Evolutionary conservation across 2,329 filamentous ascomycete species (phyloP).

Genomic region (Beauveria sp.): DNA sequence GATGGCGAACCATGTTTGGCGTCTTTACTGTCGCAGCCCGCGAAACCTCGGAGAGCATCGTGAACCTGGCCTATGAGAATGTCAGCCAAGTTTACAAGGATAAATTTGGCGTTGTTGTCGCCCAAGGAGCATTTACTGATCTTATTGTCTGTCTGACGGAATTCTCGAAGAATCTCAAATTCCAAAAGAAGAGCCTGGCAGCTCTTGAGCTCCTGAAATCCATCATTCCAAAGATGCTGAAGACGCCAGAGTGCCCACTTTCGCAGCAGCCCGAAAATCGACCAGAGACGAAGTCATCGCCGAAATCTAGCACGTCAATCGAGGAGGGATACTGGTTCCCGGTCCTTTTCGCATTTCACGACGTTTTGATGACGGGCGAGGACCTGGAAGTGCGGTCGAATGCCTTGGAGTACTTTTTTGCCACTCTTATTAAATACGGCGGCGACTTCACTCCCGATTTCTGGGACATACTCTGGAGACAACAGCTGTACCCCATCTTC

Average conservation of each 20-base stretch:
- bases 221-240: constrained; percentile 88
- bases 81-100: constrained; percentile 93
- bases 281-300: constrained; percentile 20
- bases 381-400: constrained; percentile 89
- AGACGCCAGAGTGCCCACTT: constrained; percentile 88
- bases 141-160: constrained; percentile 93
- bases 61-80: constrained; percentile 94
- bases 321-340: constrained; percentile 99
- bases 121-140: constrained; percentile 93
- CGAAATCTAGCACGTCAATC: constrained; percentile 72
- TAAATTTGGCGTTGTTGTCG: constrained; percentile 90
- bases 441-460: constrained; percentile 89
- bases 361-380: constrained; percentile 98
- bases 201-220: constrained; percentile 93
- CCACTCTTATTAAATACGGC: constrained; percentile 82
- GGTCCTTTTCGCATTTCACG: constrained; percentile 95
- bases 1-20: constrained; percentile 99
- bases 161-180: constrained; percentile 97
- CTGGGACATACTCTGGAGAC: constrained; percentile 97
- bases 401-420: constrained; percentile 94
- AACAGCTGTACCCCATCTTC: constrained; percentile 96
- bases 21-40: constrained; percentile 93
- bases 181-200: constrained; percentile 96
- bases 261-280: constrained; percentile 52
- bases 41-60: constrained; percentile 90